Conservation (phyloP, 306 rosid genomes). For the Elaeagnus macrophylla region DNA sequence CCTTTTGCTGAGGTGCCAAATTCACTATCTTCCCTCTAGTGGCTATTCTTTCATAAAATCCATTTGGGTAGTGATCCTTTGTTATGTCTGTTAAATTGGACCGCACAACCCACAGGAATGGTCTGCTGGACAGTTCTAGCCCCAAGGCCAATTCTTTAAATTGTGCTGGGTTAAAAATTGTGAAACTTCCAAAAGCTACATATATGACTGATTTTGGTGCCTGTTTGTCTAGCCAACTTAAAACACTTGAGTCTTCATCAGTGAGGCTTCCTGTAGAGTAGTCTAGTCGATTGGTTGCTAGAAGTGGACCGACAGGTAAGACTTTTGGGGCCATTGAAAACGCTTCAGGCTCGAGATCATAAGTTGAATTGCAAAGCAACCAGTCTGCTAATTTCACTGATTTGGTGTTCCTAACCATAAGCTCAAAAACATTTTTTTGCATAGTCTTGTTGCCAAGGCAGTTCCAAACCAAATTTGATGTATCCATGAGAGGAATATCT, state of each 20-base stretch:
- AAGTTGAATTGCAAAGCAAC: conserved; percentile 53
- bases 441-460: conserved; percentile 31
- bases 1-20: conserved; percentile 42
- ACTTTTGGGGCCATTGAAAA: conserved; percentile 33
- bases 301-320: conserved; percentile 54
- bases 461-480: conserved; percentile 48
- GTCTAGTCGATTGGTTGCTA: conserved; percentile 29
- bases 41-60: conserved; percentile 16
- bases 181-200: conserved; percentile 16
- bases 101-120: conserved; percentile 40
- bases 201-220: conserved; percentile 14
- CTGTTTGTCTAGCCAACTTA: conserved; percentile 23
- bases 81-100: not conserved
- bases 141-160: conserved; percentile 21
- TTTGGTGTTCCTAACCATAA: conserved; percentile 34
- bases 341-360: conserved; percentile 46
- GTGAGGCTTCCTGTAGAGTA: conserved; percentile 23
- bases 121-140: conserved; percentile 14
- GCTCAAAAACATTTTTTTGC: conserved; percentile 45
- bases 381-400: conserved; percentile 31
- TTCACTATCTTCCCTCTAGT: conserved; percentile 19
- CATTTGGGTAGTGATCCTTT: conserved; percentile 5
- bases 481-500: conserved; percentile 33
- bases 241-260: conserved; percentile 17
- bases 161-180: not conserved